Evolutionary conservation across 1,139 yeast genomes (phyloP), one percentile per base, ranked within the genome.

Genomic region (Zygosaccharomyces sapae): DNA sequence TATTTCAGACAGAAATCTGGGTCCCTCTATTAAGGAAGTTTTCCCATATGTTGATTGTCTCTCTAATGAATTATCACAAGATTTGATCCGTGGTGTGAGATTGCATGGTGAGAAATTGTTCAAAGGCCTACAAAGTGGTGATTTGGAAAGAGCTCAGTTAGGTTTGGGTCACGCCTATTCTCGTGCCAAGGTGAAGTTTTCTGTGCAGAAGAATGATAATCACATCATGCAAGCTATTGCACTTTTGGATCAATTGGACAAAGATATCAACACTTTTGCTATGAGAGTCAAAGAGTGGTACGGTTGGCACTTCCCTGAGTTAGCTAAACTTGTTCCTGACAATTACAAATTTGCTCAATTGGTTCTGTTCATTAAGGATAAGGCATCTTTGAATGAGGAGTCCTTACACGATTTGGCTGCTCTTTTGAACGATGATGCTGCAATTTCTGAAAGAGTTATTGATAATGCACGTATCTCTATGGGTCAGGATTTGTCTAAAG

Each of bases 201-300:
- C 96, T 35, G 97, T 94, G 48, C 97, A 92, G 74, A 92, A 92
- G 79, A 92, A 92, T 70, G 98, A 92, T 71, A 92, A 92, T 77
- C 97, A 92, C 73, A 92, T 92, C 68, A 92, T 92, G 66, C 98
- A 94, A 75, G 97, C 98, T 47, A 92, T 92, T 74, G 97, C 98
- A 41, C 75, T 92, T 57, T 80, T 92, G 62, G 98, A 92, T 69
- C 96, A 94, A 70, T 81, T 92, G 60, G 98, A 92, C 73, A 92
- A 92, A 75, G 98, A 92, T 67, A 82, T 92, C 69, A 92, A 92
- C 74, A 92, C 97, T 50, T 92, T 86, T 71, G 92, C 97, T 55
- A 92, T 92, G 98, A 84, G 98, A 76, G 90, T 87, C 66, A 92
- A 92, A 78, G 98, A 92, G 75, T 92, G 98, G 98, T 92, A 92